Conservation (phyloP, 768 basidiomycete species). For the Guyanaporus albipodus region DNA sequence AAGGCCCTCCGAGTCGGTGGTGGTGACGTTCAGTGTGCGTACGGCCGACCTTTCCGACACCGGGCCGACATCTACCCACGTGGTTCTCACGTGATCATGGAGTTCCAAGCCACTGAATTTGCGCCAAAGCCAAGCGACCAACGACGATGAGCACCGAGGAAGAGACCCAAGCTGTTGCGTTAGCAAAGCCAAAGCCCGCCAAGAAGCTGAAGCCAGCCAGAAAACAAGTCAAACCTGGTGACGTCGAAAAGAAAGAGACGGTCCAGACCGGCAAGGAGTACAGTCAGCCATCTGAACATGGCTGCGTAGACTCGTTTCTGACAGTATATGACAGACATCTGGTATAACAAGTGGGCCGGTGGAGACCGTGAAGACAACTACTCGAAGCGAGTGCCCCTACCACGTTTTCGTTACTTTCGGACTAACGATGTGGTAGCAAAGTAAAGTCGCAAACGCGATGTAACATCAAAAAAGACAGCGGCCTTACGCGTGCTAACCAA, state of each 20-base stretch:
- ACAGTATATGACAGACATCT: slow-evolving; percentile 60
- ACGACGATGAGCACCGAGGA: slow-evolving; percentile 33
- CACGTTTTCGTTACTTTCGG: neutral
- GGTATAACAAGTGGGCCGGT: slow-evolving; percentile 99
- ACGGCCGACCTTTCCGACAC: neutral
- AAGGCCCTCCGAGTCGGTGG: neutral
- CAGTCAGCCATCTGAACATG: slow-evolving; percentile 52
- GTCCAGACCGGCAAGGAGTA: slow-evolving; percentile 95
- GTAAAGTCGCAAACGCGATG: slow-evolving; percentile 92
- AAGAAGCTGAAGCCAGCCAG: slow-evolving; percentile 89
- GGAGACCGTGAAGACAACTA: slow-evolving; percentile 96
- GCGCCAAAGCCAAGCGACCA: neutral
- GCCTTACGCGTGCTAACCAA: slow-evolving; percentile 92
- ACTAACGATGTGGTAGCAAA: slow-evolving; percentile 52
- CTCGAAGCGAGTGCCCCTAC: slow-evolving; percentile 64
- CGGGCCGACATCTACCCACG: slow-evolving; percentile 21
- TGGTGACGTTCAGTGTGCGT: slow-evolving; percentile 11
- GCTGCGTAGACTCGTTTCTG: slow-evolving; percentile 1
- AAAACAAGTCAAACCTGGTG: slow-evolving; percentile 87
- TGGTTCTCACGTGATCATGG: slow-evolving; percentile 21
- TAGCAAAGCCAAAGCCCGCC: slow-evolving; percentile 24
- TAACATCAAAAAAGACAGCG: slow-evolving; percentile 81
- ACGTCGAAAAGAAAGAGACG: slow-evolving; percentile 85
- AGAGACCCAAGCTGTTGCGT: slow-evolving; percentile 13
- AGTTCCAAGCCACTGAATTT: neutral